Percentiles rank a stretch among this genome's conserved stretches.
These are phyloP conservation scores for Malassezia globosa DNA, from an alignment of 1,284 basidiomycete genomes.

Conservation along the genomic window DNA sequence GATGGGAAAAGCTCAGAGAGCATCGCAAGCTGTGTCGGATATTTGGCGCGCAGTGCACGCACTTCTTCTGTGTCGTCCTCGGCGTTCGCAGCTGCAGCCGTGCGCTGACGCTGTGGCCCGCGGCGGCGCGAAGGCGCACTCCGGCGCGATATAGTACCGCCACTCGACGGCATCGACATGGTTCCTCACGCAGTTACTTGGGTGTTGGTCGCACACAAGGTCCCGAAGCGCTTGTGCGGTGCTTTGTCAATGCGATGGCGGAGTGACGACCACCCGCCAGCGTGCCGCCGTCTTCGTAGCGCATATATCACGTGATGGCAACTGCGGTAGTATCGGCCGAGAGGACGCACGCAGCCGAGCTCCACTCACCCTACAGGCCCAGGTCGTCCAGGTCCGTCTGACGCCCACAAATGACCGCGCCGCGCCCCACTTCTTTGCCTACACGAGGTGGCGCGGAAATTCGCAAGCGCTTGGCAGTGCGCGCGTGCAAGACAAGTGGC, in stretches of 20 bases:
- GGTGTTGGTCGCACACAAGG: no score
- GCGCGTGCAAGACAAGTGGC: not conserved
- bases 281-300: not conserved
- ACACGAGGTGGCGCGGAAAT: no score
- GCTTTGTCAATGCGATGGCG: conserved; percentile 6
- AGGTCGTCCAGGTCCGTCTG: no score
- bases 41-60: conserved; percentile 35
- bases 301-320: not conserved
- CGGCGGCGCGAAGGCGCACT: conserved; percentile 14
- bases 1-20: conserved; percentile 66
- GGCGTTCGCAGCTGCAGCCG: conserved; percentile 16
- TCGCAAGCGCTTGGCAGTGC: no score
- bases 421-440: no score
- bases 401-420: no score
- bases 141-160: conserved; percentile 7
- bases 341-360: no score
- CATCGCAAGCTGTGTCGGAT: conserved; percentile 50
- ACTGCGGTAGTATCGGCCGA: conserved; percentile 10
- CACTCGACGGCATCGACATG: conserved; percentile 18
- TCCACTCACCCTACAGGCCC: no score
- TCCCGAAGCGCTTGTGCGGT: conserved; percentile 2
- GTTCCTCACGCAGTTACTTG: no score
- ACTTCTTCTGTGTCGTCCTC: conserved; percentile 45
- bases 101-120: conserved; percentile 5
- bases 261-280: conserved; percentile 6